Conservation (phyloP, 805 yeast genomes). For the Kuraishia ogatae region DNA sequence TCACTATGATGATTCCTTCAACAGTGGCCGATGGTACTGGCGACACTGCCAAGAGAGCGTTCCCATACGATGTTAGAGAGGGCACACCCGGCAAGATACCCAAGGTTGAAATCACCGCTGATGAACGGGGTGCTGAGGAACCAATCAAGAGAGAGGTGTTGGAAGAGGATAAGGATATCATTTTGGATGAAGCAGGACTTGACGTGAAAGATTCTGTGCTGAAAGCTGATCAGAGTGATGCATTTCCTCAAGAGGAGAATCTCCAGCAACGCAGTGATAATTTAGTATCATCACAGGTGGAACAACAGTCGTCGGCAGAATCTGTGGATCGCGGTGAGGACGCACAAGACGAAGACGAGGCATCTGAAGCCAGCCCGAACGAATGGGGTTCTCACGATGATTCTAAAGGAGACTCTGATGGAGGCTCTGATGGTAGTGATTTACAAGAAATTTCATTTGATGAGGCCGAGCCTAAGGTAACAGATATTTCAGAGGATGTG, state of each 20-base stretch:
- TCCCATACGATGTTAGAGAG: not conserved
- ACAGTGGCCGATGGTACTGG: not conserved
- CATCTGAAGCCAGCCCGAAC: not conserved
- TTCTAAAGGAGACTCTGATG: not conserved
- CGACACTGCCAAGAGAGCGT: not conserved
- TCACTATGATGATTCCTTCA: not conserved
- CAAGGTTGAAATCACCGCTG: not conserved
- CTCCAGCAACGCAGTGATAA: no score
- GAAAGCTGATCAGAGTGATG: no score
- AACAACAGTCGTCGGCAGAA: no score
- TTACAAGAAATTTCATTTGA: not conserved
- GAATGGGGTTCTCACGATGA: not conserved
- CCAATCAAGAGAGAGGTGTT: not conserved
- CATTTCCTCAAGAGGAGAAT: no score
- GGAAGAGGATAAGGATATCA: not conserved
- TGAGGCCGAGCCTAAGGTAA: not conserved
- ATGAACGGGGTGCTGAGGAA: not conserved
- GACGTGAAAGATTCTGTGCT: no score
- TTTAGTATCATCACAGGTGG: no score
- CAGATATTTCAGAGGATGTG: not conserved
- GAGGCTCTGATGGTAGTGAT: not conserved
- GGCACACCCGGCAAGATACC: not conserved
- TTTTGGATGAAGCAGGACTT: no score
- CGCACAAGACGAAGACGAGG: not conserved
- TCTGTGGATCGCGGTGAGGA: not conserved